A percentile compares a stretch with the other conserved stretches of the same genome.
Conservation (phyloP, 331 rosid species). For the Arachis monticola region DNA sequence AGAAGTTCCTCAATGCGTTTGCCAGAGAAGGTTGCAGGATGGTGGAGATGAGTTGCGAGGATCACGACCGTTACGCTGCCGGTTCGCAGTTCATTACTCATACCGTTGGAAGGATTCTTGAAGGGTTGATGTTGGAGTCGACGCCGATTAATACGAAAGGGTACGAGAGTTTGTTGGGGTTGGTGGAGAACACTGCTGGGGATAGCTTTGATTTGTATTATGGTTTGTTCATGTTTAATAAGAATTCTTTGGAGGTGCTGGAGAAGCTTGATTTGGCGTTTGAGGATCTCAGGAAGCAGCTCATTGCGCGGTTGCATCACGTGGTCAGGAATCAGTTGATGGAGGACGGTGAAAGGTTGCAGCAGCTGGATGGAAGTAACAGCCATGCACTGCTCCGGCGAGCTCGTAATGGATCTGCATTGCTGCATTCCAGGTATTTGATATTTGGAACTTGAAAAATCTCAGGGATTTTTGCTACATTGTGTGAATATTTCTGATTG, state of each 20-base stretch:
- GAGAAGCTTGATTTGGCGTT: constrained; percentile 76
- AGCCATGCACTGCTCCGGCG: not conserved
- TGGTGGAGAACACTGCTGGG: constrained; percentile 66
- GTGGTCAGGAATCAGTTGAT: constrained; percentile 66
- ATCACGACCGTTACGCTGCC: constrained; percentile 68
- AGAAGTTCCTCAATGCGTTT: constrained; percentile 60
- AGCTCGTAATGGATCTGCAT: constrained; percentile 55
- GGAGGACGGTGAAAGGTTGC: constrained; percentile 48
- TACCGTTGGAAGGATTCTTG: constrained; percentile 79
- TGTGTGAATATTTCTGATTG: not conserved
- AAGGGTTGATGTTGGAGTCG: constrained; percentile 57
- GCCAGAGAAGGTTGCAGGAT: constrained; percentile 71
- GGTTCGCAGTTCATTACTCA: constrained; percentile 80
- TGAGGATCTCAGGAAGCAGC: constrained; percentile 69
- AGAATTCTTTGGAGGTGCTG: constrained; percentile 68
- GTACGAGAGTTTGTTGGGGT: constrained; percentile 67
- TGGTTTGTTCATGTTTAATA: constrained; percentile 74
- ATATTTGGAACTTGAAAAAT: not conserved
- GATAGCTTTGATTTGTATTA: constrained; percentile 86
- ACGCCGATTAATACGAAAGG: constrained; percentile 84
- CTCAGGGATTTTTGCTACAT: constrained; percentile 1
- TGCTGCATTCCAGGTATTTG: constrained; percentile 50
- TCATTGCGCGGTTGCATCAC: constrained; percentile 56
- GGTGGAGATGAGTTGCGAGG: constrained; percentile 77
- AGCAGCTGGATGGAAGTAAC: constrained; percentile 6